Conservation (phyloP, 768 basidiomycete species). For the Pleurotus tuoliensis region DNA sequence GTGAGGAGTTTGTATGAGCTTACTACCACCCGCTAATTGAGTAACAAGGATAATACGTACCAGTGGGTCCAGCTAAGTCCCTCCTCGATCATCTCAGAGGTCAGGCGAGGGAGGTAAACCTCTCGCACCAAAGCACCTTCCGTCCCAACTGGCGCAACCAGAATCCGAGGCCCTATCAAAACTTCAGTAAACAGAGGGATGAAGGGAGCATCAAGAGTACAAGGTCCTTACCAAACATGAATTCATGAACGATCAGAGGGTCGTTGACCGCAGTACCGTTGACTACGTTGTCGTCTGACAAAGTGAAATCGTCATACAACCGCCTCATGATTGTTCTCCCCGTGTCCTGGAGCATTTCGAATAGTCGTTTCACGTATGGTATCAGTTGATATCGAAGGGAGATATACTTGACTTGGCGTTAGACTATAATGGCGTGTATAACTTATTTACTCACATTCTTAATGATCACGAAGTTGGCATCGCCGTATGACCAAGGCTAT, state of each 20-base stretch:
- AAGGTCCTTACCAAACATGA: conserved; percentile 25
- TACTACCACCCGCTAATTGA: not conserved
- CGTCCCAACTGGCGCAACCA: conserved; percentile 30
- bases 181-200: not conserved
- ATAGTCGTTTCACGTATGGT: conserved; percentile 27
- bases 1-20: not conserved
- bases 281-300: conserved; percentile 22
- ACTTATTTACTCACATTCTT: conserved; percentile 20
- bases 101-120: conserved; percentile 25
- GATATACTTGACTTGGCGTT: conserved; percentile 15
- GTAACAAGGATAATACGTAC: conserved; percentile 13
- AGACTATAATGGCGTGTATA: no score
- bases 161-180: conserved; percentile 22
- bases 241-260: conserved; percentile 26
- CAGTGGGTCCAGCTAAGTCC: conserved; percentile 29
- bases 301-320: conserved; percentile 28
- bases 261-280: conserved; percentile 24
- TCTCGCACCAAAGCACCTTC: conserved; percentile 22
- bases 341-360: conserved; percentile 25
- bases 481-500: conserved; percentile 31
- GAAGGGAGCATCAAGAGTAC: not conserved
- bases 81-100: conserved; percentile 8
- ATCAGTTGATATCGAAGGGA: conserved; percentile 29
- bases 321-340: conserved; percentile 28
- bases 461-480: conserved; percentile 30